Base-by-base conservation (phyloP, 768 basidiomycete species). In the Tulasnella sp. region DNA sequence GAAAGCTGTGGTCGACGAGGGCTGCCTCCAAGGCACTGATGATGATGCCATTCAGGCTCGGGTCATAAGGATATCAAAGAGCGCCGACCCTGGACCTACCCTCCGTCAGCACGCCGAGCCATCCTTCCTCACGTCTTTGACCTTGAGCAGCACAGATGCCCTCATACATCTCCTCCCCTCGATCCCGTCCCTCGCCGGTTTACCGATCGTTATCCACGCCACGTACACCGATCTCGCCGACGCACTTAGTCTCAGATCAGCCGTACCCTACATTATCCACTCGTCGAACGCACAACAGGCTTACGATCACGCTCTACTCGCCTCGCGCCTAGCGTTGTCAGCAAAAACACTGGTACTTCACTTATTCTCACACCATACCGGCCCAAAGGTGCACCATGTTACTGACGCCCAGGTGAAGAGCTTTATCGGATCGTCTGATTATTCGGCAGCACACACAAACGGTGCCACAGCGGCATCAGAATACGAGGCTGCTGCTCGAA, bases 281-380 rank as follows among this genome's bases (percentile, higher is more conserved):
- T 93, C 91, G 4, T 76, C 80, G 34, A 81, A 79, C 0, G 69
- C 81, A 2, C 86, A 91, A 68, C 79, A 92, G 67, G 89, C 92
- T 2, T 87, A 94, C 65, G 89, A 93, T 67, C 84, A 97, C 70
- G 87, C 91, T 22, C 73, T 97, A 34, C 78, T 98, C 17, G 90
- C 91, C 12, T 83, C 88, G 52, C 80, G 84, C 44, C 72, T 97
- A 51, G 89, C 94, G 0, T 77, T 77, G 38, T 69, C 76, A 5
- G 81, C 86, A 65, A 75, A 75, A 57, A 85, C 80, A 64, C 83
- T 84, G 4, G 88, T 94, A n/a, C 74, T 96, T 24, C 94, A 97
- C 68, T 82, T 79, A 12, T 96, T 92, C 42, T 46, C 57, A 5
- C 30, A 27, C 8, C 19, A 50, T 9, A 43, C 48, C 70, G 71